These are phyloP conservation scores for Tylopilus sp. DNA, from an alignment of 1,284 basidiomycete genomes.

Conservation along the genomic window DNA sequence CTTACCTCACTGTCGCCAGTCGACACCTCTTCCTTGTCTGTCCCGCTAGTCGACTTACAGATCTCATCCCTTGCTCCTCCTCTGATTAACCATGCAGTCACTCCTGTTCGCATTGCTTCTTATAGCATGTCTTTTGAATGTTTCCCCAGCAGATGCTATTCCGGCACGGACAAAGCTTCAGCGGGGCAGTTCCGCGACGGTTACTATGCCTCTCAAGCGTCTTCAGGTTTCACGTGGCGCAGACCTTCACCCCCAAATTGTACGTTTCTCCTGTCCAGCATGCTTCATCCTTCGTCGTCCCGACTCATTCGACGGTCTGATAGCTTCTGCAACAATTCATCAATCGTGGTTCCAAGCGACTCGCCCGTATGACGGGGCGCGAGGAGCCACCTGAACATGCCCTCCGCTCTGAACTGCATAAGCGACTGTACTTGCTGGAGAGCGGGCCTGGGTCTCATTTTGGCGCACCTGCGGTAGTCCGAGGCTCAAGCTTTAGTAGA, in stretches of 20 bases:
- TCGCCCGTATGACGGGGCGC: constrained; percentile 65
- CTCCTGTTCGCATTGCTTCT: constrained; percentile 21
- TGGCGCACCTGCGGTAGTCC: constrained; percentile 2
- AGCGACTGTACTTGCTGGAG: constrained; percentile 46
- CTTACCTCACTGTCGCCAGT: constrained; percentile 19
- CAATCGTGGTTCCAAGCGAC: constrained; percentile 60
- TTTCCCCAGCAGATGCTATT: constrained; percentile 15
- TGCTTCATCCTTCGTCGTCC: not conserved
- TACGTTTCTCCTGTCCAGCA: constrained; percentile 35
- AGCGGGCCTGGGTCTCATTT: constrained; percentile 21
- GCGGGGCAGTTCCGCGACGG: constrained; percentile 13
- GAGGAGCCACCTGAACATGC: constrained; percentile 45
- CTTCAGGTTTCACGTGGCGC: constrained; percentile 12
- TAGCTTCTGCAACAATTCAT: constrained; percentile 68
- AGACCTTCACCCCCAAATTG: constrained; percentile 59
- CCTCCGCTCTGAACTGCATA: constrained; percentile 49
- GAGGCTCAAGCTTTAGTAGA: constrained; percentile 9
- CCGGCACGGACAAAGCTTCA: constrained; percentile 16
- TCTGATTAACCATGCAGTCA: constrained; percentile 17
- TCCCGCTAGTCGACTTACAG: constrained; percentile 16
- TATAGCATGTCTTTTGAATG: constrained; percentile 15
- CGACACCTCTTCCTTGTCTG: constrained; percentile 6
- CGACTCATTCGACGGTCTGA: not conserved
- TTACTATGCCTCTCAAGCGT: constrained; percentile 30
- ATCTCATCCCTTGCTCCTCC: not conserved